Conservation (phyloP, 495 filamentous ascomycete genomes). For the Aspergillus affinis region DNA sequence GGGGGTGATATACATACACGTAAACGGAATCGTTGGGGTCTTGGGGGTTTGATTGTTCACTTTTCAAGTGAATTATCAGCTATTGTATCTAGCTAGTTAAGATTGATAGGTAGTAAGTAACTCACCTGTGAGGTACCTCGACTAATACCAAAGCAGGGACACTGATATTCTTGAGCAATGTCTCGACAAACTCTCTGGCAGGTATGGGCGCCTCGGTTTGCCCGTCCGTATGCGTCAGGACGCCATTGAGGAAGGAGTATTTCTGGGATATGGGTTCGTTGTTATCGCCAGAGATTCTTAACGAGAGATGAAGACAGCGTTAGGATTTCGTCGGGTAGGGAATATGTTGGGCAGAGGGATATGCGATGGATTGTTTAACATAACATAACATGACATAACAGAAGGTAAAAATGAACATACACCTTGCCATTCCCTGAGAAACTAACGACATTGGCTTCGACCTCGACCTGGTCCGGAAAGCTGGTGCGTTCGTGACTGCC, state of each 20-base stretch:
- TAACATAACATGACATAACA: no score
- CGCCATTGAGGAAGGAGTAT: neutral
- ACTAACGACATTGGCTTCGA: constrained; percentile 5
- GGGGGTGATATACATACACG: neutral
- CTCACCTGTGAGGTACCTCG: neutral
- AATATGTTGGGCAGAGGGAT: neutral
- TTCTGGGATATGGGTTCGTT: neutral
- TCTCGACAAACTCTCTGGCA: constrained; percentile 3
- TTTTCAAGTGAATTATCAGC: no score
- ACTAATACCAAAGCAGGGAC: constrained; percentile 1
- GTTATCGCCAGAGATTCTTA: constrained; percentile 7
- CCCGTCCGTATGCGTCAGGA: neutral
- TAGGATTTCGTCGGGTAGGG: neutral
- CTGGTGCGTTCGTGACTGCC: neutral
- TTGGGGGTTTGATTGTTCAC: no score
- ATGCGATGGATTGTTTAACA: no score
- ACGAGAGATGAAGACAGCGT: neutral
- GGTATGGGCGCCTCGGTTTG: neutral
- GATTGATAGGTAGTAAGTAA: neutral
- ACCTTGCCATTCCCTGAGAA: constrained; percentile 1
- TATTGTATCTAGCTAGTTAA: no score
- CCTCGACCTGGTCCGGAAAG: neutral
- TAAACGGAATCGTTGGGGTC: neutral
- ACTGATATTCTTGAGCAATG: constrained; percentile 3
- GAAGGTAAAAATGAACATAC: neutral